Conservation (phyloP, 2,329 filamentous ascomycete genomes). For the Neophaeococcomyces mojaviensis region DNA sequence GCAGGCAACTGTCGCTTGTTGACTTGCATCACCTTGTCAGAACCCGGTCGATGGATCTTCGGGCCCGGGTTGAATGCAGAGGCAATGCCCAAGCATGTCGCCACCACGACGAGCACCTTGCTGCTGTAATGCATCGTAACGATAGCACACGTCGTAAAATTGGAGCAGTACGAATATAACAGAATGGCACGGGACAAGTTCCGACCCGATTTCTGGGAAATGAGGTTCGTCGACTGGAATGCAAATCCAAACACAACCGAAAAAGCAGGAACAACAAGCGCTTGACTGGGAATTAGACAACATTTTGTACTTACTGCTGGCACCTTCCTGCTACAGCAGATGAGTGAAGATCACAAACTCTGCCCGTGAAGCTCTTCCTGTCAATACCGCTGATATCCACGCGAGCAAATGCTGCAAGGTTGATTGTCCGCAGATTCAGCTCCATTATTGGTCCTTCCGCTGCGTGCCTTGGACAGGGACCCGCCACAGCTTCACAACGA, state of each 20-base stretch:
- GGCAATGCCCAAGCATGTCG: neutral
- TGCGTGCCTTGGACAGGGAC: neutral
- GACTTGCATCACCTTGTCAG: slow-evolving; percentile 15
- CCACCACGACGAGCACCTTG: neutral
- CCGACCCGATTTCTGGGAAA: neutral
- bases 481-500: neutral
- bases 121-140: slow-evolving; percentile 8
- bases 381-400: neutral
- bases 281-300: neutral
- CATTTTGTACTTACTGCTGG: slow-evolving; percentile 7
- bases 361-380: neutral
- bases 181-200: neutral
- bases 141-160: neutral
- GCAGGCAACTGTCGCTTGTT: slow-evolving; percentile 30
- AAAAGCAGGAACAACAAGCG: slow-evolving; percentile 7
- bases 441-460: neutral
- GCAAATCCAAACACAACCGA: neutral
- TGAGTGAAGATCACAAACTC: neutral
- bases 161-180: neutral
- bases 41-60: slow-evolving; percentile 14
- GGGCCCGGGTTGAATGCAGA: slow-evolving; percentile 12
- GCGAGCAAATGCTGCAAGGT: neutral
- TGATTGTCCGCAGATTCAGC: neutral
- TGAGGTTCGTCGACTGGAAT: neutral
- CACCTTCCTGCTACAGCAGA: neutral